Percentiles rank a stretch among this genome's conserved stretches.
These are phyloP conservation scores for Diplodia mutila DNA, from an alignment of 2,329 filamentous ascomycete species.

Conservation along the genomic window DNA sequence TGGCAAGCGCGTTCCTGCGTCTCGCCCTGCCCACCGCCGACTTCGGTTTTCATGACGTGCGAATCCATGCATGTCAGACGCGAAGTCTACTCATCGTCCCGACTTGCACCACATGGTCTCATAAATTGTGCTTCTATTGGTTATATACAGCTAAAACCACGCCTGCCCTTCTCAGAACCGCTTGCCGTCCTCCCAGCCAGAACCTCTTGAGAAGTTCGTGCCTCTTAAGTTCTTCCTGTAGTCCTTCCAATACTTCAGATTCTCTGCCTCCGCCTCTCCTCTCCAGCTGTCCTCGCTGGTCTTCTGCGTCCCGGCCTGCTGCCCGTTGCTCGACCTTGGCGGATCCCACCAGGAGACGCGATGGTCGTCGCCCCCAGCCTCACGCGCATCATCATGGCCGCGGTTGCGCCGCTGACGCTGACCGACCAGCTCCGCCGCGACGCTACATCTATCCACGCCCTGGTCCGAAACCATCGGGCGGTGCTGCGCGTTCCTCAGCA, in stretches of 20 bases:
- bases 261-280: not conserved
- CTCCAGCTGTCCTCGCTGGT: not conserved
- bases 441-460: not conserved
- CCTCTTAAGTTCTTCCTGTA: not conserved
- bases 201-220: not conserved
- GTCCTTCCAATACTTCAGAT: not conserved
- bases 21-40: not conserved
- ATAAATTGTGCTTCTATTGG: no score
- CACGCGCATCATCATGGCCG: not conserved
- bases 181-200: not conserved
- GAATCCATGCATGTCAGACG: slow-evolving; percentile 5
- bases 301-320: not conserved
- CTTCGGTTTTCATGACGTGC: not conserved
- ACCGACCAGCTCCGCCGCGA: not conserved
- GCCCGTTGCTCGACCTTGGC: not conserved
- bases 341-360: slow-evolving; percentile 15
- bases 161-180: not conserved
- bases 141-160: no score
- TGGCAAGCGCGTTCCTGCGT: not conserved
- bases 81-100: not conserved
- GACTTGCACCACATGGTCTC: not conserved
- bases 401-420: not conserved
- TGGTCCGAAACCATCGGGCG: slow-evolving; percentile 5
- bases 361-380: not conserved
- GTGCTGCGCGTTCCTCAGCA: not conserved